These are phyloP conservation scores for Cinnamomum micranthum DNA, from an alignment of 164 flowering plant genomes.

Conservation along the genomic window DNA sequence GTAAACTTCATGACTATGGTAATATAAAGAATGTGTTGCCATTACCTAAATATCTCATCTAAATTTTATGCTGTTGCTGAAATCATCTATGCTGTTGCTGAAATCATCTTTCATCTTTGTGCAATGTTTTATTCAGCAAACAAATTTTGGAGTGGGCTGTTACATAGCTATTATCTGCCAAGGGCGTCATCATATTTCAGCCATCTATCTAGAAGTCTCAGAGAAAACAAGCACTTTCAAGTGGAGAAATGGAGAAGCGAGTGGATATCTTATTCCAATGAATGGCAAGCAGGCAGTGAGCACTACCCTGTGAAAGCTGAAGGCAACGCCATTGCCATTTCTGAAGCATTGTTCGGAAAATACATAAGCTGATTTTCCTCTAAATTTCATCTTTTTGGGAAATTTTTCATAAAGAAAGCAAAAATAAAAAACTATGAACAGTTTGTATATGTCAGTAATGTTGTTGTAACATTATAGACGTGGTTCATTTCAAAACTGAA, in stretches of 20 bases:
- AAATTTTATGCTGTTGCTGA: neutral
- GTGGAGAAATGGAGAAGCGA: slow-evolving; percentile 75
- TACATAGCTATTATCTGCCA: slow-evolving; percentile 74
- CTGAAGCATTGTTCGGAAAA: slow-evolving; percentile 48
- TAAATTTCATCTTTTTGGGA: slow-evolving; percentile 1
- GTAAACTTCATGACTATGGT: slow-evolving; percentile 98
- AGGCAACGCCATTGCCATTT: slow-evolving; percentile 63
- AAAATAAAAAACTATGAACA: neutral
- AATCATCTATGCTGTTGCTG: neutral
- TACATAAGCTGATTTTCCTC: slow-evolving; percentile 35
- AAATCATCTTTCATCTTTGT: neutral
- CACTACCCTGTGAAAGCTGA: slow-evolving; percentile 59
- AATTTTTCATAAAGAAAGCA: neutral
- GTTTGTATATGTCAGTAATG: neutral
- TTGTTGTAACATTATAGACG: neutral
- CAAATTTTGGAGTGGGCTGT: slow-evolving; percentile 88
- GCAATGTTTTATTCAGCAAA: slow-evolving; percentile 52
- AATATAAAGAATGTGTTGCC: slow-evolving; percentile 14
- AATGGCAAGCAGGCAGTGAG: slow-evolving; percentile 69
- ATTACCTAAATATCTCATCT: neutral
- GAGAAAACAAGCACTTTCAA: slow-evolving; percentile 41
- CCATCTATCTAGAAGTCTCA: slow-evolving; percentile 46
- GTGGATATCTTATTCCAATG: slow-evolving; percentile 75
- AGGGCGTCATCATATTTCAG: slow-evolving; percentile 74
- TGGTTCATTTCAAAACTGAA: too few relatives aligned